Base-by-base conservation (phyloP, 768 basidiomycete species). In the Termitomyces sp. region DNA sequence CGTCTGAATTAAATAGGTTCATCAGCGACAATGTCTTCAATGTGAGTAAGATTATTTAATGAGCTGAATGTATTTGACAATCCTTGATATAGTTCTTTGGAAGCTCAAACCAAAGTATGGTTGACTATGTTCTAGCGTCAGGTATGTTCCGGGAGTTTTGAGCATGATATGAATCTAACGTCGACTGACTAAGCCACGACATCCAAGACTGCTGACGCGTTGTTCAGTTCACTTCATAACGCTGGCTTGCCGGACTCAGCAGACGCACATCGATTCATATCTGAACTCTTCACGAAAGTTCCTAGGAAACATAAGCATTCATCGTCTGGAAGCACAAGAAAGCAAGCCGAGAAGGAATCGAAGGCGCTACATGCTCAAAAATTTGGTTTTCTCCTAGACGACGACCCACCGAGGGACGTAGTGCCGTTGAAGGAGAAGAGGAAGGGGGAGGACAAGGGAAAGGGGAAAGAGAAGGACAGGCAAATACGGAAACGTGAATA, bases 51-150 rank as follows among this genome's bases (percentile, higher is more conserved):
- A 23, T 9, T n/a, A 25, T 38, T 53, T 25, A 10, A 35, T n/a
- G 17, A 40, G 48, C 31, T 9, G 4, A 21, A 56, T 5, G 3
- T 12, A 16, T 53, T n/a, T 23, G 31, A n/a, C 47, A 40, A 1
- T 3, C 56, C 21, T 37, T 12, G 35, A 29, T 58, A 14, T 63
- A 92, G 90, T 81, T 94, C 63, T 89, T 95, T 64, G 90, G 90
- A 54, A 81, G 92, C 45, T 86, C 94, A 21, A 90, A 96, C 73
- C 79, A 80, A 61, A 92, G 83, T 62, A 91, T 89, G 59, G 83
- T 93, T 63, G 88, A 93, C 75, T 97, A 87, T 70, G 87, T 97
- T 35, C 77, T 92, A 69, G 92, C 92, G 48, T 86, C 90, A 71
- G 93, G 92, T 89, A 61, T 40, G 80, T 68, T 29, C 48, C 29